These are phyloP conservation scores for Pseudogymnoascus sp. DNA, from an alignment of 2,329 filamentous ascomycete species.

Conservation along the genomic window DNA sequence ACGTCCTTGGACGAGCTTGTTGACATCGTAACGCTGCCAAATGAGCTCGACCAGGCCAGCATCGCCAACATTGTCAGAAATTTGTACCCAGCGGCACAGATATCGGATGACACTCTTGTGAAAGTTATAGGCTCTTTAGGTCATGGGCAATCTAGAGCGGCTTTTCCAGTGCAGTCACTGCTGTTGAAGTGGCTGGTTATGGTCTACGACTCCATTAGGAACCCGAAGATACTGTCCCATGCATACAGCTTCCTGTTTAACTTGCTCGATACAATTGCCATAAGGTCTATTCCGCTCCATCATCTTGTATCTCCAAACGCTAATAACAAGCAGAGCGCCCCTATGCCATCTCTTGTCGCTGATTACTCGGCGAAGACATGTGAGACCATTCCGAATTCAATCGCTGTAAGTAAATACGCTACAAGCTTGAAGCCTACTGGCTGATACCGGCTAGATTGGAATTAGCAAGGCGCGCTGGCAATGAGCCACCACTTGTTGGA, in stretches of 20 bases:
- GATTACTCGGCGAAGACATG: conserved; percentile 73
- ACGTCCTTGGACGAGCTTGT: conserved; percentile 56
- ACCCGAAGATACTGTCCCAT: conserved; percentile 55
- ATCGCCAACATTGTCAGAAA: conserved; percentile 62
- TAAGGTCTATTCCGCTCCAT: conserved; percentile 44
- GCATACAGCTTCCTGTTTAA: conserved; percentile 74
- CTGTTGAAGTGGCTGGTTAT: conserved; percentile 74
- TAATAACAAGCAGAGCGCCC: conserved; percentile 21
- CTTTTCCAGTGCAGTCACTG: conserved; percentile 60
- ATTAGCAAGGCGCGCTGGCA: conserved; percentile 54
- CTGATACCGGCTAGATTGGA: conserved; percentile 40
- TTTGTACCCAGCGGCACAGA: conserved; percentile 63
- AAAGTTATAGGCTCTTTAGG: conserved; percentile 68
- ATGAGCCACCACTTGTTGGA: conserved; percentile 67
- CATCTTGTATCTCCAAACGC: not conserved
- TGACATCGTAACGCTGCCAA: conserved; percentile 58
- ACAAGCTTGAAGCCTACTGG: not conserved
- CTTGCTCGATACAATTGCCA: conserved; percentile 70
- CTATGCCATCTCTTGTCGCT: conserved; percentile 73
- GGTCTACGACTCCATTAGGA: conserved; percentile 64
- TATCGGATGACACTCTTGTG: conserved; percentile 55
- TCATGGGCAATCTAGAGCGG: conserved; percentile 68
- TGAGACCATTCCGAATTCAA: conserved; percentile 77
- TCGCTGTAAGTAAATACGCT: conserved; percentile 46
- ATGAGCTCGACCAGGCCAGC: conserved; percentile 68